These are phyloP conservation scores for Eurotiales sp. DNA, from an alignment of 2,329 filamentous ascomycete species.

Conservation along the genomic window DNA sequence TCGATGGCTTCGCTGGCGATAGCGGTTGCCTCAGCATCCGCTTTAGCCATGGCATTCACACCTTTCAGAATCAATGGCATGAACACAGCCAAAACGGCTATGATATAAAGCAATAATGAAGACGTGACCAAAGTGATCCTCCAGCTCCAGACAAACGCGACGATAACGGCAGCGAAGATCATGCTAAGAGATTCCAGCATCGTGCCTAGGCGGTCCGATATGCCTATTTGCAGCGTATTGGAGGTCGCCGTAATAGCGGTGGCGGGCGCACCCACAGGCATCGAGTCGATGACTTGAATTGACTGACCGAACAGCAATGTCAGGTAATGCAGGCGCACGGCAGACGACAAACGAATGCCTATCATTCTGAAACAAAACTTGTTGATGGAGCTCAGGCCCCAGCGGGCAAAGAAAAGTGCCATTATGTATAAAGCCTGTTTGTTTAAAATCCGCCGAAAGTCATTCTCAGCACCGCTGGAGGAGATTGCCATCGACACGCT, in stretches of 20 bases:
- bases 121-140: conserved; percentile 51
- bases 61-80: conserved; percentile 31
- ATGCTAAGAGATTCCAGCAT: conserved; percentile 42
- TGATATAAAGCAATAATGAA: conserved; percentile 43
- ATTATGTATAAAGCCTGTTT: conserved; percentile 1
- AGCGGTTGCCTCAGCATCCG: conserved; percentile 34
- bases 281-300: conserved; percentile 47
- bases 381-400: conserved; percentile 9
- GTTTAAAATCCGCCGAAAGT: neutral
- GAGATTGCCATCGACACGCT: conserved; percentile 45
- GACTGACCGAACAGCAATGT: conserved; percentile 48
- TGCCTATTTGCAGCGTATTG: conserved; percentile 52
- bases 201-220: conserved; percentile 50
- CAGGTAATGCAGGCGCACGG: conserved; percentile 49
- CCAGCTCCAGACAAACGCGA: conserved; percentile 53
- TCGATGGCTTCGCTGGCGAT: conserved; percentile 42
- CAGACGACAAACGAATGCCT: conserved; percentile 49
- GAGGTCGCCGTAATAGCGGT: conserved; percentile 51
- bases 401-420: conserved; percentile 1
- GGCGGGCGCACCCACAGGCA: conserved; percentile 49
- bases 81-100: conserved; percentile 28
- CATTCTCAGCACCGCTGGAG: no score
- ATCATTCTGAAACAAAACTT: conserved; percentile 48
- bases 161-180: conserved; percentile 45
- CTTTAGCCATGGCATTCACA: conserved; percentile 34